Evolutionary conservation across 805 yeast species (phyloP).

Genomic region (Candida michaelii): DNA sequence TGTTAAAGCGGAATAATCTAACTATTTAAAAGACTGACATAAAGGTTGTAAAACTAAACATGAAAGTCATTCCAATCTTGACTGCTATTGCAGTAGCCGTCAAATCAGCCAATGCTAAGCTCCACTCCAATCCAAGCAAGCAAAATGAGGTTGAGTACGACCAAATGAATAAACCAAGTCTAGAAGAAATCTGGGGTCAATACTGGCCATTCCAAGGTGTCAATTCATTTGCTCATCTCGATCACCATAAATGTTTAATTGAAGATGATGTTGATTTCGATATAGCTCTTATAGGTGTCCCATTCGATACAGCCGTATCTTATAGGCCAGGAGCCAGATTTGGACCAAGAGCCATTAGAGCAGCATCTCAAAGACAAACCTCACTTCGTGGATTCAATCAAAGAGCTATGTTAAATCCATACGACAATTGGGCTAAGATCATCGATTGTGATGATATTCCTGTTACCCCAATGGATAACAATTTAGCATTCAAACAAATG

Average conservation of each 20-base stretch:
- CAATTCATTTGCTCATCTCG: slow-evolving; percentile 73
- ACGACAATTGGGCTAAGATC: slow-evolving; percentile 47
- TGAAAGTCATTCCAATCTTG: not conserved
- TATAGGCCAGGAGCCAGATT: slow-evolving; percentile 82
- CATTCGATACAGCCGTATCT: slow-evolving; percentile 80
- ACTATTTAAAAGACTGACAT: too few relatives aligned
- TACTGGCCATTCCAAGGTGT: slow-evolving; percentile 73
- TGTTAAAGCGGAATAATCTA: not conserved
- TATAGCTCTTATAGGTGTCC: slow-evolving; percentile 74
- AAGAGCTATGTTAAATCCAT: slow-evolving; percentile 58
- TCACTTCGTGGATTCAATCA: slow-evolving; percentile 68
- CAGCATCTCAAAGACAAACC: slow-evolving; percentile 71
- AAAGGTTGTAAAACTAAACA: not conserved
- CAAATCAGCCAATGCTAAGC: slow-evolving; percentile 1
- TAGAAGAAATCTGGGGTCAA: slow-evolving; percentile 69
- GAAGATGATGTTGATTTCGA: slow-evolving; percentile 53
- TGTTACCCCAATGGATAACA: slow-evolving; percentile 58
- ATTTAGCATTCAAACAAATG: slow-evolving; percentile 54
- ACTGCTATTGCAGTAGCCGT: not conserved
- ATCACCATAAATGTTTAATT: slow-evolving; percentile 56
- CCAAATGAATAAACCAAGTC: slow-evolving; percentile 28
- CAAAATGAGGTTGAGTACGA: slow-evolving; percentile 11
- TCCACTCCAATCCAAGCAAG: slow-evolving; percentile 10
- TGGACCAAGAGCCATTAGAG: slow-evolving; percentile 73
- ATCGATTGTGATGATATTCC: slow-evolving; percentile 61